Base-by-base conservation (phyloP, 352 stramenopile species). In the Phytophthora citricola region DNA sequence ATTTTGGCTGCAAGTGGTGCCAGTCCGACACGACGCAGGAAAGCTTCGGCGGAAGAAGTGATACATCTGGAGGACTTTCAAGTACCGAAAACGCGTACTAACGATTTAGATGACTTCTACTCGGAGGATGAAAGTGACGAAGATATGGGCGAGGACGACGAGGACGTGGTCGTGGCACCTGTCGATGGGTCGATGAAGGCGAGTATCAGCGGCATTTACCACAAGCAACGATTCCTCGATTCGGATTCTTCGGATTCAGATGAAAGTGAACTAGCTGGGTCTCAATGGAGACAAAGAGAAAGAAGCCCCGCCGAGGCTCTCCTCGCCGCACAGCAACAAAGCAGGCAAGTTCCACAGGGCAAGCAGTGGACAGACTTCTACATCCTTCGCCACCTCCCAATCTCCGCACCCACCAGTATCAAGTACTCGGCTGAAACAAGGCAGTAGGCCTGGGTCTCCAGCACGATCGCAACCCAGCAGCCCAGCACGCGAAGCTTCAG, bases 51-150 rank as follows among this genome's bases (percentile, higher is more conserved):
- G 10, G 76, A 84, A 46, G 67, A 82, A 41, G 54, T 75, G 12
- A 75, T 91, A 40, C 76, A 77, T 32, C 56, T 94, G n/a, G 85
- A 93, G 32, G 87, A 95, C 57, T 95, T 94, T 47, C 77, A 90
- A 40, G 85, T 91, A 2, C 81, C 81, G 2, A 87, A 86, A 63
- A 43, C 62, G 12, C 77, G 78, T 22, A 71, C 63, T 17, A 82
- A 71, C 15, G 84, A 95, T 26, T 58, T 95, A 22, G 84, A 94
- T 53, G 68, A 79, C 34, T 95, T 95, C 63, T 94, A 93, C 55
- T 93, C 85, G 3, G 82, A 93, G 34, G 75, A 91, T 39, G 84
- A 91, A 45, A 92, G 80, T 50, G 79, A 85, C 17, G 69, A 76
- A 15, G 61, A 85, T 22, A 58, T 48, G 12, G 70, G 64, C 0